phyloP scores from a whole-genome alignment of 1,284 basidiomycete genomes.

The Gymnopus androsaceus region DNA sequence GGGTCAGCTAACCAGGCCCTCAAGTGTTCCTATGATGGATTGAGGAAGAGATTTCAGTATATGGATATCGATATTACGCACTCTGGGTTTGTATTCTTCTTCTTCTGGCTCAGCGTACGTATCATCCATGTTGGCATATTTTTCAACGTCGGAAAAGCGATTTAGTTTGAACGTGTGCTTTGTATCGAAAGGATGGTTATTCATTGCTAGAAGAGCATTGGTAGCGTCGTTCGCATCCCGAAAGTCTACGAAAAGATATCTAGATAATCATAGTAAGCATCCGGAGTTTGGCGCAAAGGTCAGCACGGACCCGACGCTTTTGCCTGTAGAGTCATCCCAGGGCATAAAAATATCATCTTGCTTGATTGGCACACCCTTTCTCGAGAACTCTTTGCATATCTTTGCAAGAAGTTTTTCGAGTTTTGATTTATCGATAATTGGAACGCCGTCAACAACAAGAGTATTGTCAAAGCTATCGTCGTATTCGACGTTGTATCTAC shows the following conservation, averaged over 20 bases:
- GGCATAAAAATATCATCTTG: slow-evolving; percentile 80
- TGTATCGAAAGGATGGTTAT: slow-evolving; percentile 89
- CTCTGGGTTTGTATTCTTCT: slow-evolving; percentile 83
- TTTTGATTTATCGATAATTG: slow-evolving; percentile 83
- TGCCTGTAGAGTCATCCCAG: slow-evolving; percentile 77
- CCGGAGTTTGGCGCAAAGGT: slow-evolving; percentile 1
- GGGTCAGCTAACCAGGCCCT: slow-evolving; percentile 93
- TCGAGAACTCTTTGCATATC: slow-evolving; percentile 81
- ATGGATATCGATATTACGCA: slow-evolving; percentile 34
- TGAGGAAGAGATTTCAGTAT: background rate
- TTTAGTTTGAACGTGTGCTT: slow-evolving; percentile 91
- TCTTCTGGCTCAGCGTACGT: slow-evolving; percentile 79
- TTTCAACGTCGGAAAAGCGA: slow-evolving; percentile 92
- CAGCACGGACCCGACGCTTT: slow-evolving; percentile 81
- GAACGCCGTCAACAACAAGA: slow-evolving; percentile 85
- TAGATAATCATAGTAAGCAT: slow-evolving; percentile 34
- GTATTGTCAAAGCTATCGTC: slow-evolving; percentile 88
- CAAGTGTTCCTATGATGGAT: slow-evolving; percentile 77
- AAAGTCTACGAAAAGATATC: slow-evolving; percentile 91
- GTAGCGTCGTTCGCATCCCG: slow-evolving; percentile 81
- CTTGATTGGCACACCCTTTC: slow-evolving; percentile 78
- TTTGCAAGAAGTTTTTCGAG: slow-evolving; percentile 76
- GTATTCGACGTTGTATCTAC: slow-evolving; percentile 77
- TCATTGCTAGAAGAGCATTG: slow-evolving; percentile 77
- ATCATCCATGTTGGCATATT: slow-evolving; percentile 80